These are phyloP conservation scores for Xylaria longipes DNA, from an alignment of 495 filamentous ascomycete genomes.

Conservation along the genomic window DNA sequence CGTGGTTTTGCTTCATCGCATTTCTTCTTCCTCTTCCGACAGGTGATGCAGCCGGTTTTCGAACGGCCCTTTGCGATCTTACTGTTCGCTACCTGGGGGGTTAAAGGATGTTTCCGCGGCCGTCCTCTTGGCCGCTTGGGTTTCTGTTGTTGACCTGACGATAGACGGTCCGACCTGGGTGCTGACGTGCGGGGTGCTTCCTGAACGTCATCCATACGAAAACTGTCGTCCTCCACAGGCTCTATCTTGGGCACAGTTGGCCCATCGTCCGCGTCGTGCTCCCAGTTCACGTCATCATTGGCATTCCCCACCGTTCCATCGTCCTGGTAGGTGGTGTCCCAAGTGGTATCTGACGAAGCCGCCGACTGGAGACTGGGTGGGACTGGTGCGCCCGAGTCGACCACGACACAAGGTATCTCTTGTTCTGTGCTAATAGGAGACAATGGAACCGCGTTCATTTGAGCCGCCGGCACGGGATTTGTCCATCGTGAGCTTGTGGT, in stretches of 20 bases:
- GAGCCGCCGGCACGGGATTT: slow-evolving; percentile 41
- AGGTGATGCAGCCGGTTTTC: slow-evolving; percentile 94
- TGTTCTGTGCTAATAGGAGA: slow-evolving; percentile 58
- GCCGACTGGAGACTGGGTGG: slow-evolving; percentile 43
- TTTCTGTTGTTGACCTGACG: slow-evolving; percentile 40
- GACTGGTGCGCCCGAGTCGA: slow-evolving; percentile 41
- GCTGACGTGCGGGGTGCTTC: slow-evolving; percentile 47
- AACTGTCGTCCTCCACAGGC: slow-evolving; percentile 54
- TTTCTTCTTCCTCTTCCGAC: slow-evolving; percentile 93
- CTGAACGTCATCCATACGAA: slow-evolving; percentile 53
- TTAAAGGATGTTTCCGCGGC: slow-evolving; percentile 82
- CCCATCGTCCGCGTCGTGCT: slow-evolving; percentile 44
- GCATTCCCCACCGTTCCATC: slow-evolving; percentile 30
- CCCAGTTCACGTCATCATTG: slow-evolving; percentile 46
- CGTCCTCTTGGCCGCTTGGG: slow-evolving; percentile 73
- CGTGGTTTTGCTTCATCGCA: slow-evolving; percentile 93
- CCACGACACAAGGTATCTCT: slow-evolving; percentile 43
- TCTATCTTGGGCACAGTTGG: slow-evolving; percentile 52
- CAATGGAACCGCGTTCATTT: slow-evolving; percentile 52
- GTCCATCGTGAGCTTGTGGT: slow-evolving; percentile 48
- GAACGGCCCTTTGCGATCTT: slow-evolving; percentile 87
- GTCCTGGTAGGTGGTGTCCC: slow-evolving; percentile 44
- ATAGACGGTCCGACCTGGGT: slow-evolving; percentile 29
- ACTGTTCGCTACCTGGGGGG: slow-evolving; percentile 51
- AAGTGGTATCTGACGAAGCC: slow-evolving; percentile 43